Conservation (phyloP, 805 yeast species). For the Pichia phayaonensis region DNA sequence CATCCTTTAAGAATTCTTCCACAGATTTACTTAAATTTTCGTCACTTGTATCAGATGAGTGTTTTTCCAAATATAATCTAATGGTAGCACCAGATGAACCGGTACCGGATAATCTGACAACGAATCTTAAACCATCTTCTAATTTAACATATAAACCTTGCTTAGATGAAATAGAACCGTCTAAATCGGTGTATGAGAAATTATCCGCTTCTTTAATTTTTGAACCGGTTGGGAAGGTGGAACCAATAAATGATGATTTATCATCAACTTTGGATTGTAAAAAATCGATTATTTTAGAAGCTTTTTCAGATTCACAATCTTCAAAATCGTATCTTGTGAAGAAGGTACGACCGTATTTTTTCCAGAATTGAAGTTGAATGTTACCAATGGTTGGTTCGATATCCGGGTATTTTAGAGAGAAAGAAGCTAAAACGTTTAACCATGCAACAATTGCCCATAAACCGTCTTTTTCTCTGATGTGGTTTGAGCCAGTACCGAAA, state of each 20-base stretch:
- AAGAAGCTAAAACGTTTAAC: slow-evolving; percentile 90
- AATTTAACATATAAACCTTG: slow-evolving; percentile 88
- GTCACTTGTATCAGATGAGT: slow-evolving; percentile 50
- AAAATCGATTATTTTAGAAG: slow-evolving; percentile 54
- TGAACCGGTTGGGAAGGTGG: slow-evolving; percentile 36
- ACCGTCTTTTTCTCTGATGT: slow-evolving; percentile 96
- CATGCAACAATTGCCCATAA: slow-evolving; percentile 97
- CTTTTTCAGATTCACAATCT: slow-evolving; percentile 69
- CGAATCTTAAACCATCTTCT: slow-evolving; percentile 73
- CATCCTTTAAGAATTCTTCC: slow-evolving; percentile 58
- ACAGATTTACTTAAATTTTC: slow-evolving; percentile 41
- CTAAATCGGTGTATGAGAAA: slow-evolving; percentile 88
- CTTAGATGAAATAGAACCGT: slow-evolving; percentile 79
- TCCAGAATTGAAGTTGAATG: slow-evolving; percentile 85
- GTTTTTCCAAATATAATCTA: slow-evolving; percentile 83
- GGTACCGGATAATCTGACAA: slow-evolving; percentile 90
- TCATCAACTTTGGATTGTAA: slow-evolving; percentile 35
- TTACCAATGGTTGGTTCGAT: slow-evolving; percentile 52
- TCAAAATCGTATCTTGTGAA: slow-evolving; percentile 95
- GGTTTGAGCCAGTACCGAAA: slow-evolving; percentile 97
- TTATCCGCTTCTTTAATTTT: slow-evolving; percentile 73
- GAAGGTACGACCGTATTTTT: slow-evolving; percentile 90
- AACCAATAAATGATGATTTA: slow-evolving; percentile 38
- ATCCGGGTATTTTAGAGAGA: slow-evolving; percentile 47
- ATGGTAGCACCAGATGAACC: slow-evolving; percentile 98